Evolutionary conservation across 257 asterid genomes (phyloP).

Genomic region (Plantago elongata): DNA sequence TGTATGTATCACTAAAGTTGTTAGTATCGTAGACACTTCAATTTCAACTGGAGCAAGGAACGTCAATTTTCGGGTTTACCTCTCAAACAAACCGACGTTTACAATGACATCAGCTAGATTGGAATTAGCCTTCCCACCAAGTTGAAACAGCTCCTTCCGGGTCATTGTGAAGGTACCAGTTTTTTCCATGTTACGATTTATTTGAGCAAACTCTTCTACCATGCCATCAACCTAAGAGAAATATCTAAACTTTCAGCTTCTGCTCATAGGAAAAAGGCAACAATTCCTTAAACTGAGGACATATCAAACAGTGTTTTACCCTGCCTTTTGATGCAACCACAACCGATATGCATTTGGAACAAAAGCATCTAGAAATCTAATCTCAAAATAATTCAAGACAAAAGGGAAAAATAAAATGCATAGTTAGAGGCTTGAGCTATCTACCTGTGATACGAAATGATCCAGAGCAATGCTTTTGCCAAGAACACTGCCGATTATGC

Average conservation of each 20-base stretch:
- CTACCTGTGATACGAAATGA: conserved; percentile 96
- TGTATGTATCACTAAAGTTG: background rate
- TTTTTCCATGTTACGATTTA: conserved; percentile 90
- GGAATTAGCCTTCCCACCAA: conserved; percentile 97
- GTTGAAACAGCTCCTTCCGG: conserved; percentile 87
- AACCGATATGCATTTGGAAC: background rate
- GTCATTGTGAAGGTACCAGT: conserved; percentile 92
- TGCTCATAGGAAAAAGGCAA: background rate
- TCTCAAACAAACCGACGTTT: conserved; percentile 87
- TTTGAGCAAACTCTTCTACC: conserved; percentile 88
- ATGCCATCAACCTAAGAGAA: conserved; percentile 78
- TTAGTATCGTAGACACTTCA: background rate
- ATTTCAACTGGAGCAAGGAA: too few species aligned
- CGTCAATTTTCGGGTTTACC: too few species aligned
- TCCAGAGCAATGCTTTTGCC: conserved; percentile 97
- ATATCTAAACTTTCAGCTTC: conserved; percentile 13
- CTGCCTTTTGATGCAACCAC: too few species aligned
- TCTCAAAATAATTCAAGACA: background rate
- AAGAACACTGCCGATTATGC: conserved; percentile 83
- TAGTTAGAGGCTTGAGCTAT: background rate
- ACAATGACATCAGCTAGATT: conserved; percentile 90
- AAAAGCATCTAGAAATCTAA: background rate
- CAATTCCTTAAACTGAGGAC: background rate
- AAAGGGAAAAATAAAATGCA: background rate
- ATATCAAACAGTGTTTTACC: background rate